Base-by-base conservation (phyloP, 116 monocot genomes). In the Zostera marina region DNA sequence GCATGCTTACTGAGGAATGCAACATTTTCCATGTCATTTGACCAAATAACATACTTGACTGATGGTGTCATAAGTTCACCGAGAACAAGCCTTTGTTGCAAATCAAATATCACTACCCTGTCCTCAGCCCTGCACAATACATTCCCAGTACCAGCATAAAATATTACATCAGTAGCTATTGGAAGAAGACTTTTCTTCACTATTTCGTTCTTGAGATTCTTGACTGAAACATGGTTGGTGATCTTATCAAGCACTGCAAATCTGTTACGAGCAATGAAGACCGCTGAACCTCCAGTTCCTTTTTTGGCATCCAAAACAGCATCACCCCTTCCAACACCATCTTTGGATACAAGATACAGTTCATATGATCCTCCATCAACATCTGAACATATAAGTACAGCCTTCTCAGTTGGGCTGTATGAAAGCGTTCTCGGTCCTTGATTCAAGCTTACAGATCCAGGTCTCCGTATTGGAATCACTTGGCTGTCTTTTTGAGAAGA, bases 101-200 rank as follows among this genome's bases (percentile, higher is more conserved):
- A 81, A 69, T 93, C 92, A 66, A 87, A 93, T 19, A 84, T 84
- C 14, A 74, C 68, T 38, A 93, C 88, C 39, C 74, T 80, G 46
- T 93, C 92, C 62, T 93, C 92, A 45, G 92, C 84, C 63, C 70
- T 75, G 72, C 92, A 93, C 59, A 93, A 53, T 59, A 93, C 42
- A 61, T 81, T 93, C 15, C 92, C 92, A 1, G 92, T 93, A n/a
- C 92, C 92, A 60, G 92, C 92, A 68, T 93, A 93, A 59, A 87
- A 93, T 41, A 93, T 84, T 49, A 84, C 78, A 66, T 93, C 92
- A 42, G 88, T 70, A 22, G 76, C 68, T 70, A 87, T 66, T 63
- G 88, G 88, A 64, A 93, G 88, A 42, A 57, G 61, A 26, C 67
- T 83, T 66, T 81, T 93, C 74, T 81, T 87, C 15, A 93, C 84